Evolutionary conservation across 345 rosid species (phyloP).

Genomic region (Erodium maritimum): DNA sequence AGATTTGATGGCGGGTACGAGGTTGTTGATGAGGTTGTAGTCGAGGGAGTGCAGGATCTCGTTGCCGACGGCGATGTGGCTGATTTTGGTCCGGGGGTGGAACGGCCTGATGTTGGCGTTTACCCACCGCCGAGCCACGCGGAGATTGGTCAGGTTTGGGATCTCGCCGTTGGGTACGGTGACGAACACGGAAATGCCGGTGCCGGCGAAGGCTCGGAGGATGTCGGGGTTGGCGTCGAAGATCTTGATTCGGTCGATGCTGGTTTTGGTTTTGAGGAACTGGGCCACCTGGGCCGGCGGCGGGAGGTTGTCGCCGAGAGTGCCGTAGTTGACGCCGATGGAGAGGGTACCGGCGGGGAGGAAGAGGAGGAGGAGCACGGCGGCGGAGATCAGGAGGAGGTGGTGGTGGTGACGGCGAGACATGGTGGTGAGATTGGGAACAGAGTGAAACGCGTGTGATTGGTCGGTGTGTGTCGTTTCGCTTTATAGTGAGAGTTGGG

Average conservation of each 20-base stretch:
- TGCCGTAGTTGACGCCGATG: constrained; percentile 82
- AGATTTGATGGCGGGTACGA: constrained; percentile 58
- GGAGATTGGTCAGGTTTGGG: constrained; percentile 30
- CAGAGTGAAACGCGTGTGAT: too few relatives aligned
- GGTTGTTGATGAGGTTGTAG: constrained; percentile 28
- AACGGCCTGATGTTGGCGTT: constrained; percentile 36
- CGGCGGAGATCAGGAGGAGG: constrained; percentile 18
- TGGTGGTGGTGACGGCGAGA: constrained; percentile 10
- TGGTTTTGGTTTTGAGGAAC: constrained; percentile 46
- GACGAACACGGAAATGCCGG: constrained; percentile 40
- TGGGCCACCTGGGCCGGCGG: constrained; percentile 61
- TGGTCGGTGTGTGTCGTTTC: too few relatives aligned
- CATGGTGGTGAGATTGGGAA: constrained; percentile 3
- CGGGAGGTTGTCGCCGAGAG: constrained; percentile 62
- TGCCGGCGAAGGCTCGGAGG: constrained; percentile 61
- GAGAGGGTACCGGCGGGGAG: constrained; percentile 25
- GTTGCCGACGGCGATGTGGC: constrained; percentile 53
- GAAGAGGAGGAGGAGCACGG: constrained; percentile 18
- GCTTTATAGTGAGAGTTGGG: too few relatives aligned
- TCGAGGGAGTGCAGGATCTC: constrained; percentile 44
- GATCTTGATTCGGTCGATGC: constrained; percentile 54
- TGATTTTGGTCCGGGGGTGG: constrained; percentile 60
- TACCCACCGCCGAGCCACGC: constrained; percentile 49
- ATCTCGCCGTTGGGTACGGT: constrained; percentile 50
- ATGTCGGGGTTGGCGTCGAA: constrained; percentile 55